These are phyloP conservation scores for Fomitopsis pulvina DNA, from an alignment of 768 basidiomycete species.

Conservation along the genomic window DNA sequence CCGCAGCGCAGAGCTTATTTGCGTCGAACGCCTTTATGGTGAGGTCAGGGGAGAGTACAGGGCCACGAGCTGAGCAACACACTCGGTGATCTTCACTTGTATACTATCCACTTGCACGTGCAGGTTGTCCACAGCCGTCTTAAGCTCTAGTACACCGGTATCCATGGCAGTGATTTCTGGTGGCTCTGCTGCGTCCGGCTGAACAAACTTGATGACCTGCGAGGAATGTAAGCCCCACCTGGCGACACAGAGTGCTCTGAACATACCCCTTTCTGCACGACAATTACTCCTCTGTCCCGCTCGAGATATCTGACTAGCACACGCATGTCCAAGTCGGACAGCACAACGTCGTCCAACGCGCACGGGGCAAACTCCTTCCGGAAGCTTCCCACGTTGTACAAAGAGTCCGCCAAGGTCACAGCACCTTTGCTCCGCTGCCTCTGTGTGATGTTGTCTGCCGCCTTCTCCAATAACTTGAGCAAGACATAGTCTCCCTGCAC, in stretches of 20 bases:
- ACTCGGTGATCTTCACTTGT: constrained; percentile 72
- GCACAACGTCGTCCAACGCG: constrained; percentile 32
- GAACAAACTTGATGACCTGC: constrained; percentile 80
- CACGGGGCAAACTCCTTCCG: constrained; percentile 45
- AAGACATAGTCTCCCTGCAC: constrained; percentile 71
- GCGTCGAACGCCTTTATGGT: constrained; percentile 50
- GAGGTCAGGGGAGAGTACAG: neutral
- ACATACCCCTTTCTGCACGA: constrained; percentile 63
- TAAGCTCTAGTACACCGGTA: constrained; percentile 74
- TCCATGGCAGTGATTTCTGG: constrained; percentile 71
- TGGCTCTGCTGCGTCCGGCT: constrained; percentile 30
- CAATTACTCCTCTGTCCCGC: constrained; percentile 61
- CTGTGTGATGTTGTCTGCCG: constrained; percentile 50
- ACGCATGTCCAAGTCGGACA: constrained; percentile 59
- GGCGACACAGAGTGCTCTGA: neutral
- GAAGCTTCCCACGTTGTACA: constrained; percentile 62
- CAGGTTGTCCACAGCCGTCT: constrained; percentile 60
- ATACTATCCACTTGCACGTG: constrained; percentile 63
- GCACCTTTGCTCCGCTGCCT: constrained; percentile 34
- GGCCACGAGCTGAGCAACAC: constrained; percentile 14
- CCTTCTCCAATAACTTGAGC: constrained; percentile 53
- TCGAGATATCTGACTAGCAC: constrained; percentile 74
- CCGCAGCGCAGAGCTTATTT: constrained; percentile 58
- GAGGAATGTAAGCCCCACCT: neutral
- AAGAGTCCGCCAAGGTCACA: constrained; percentile 46